Base-by-base conservation (phyloP, 192 early-diverging fungal genomes). In the Lobosporangium transversale region DNA sequence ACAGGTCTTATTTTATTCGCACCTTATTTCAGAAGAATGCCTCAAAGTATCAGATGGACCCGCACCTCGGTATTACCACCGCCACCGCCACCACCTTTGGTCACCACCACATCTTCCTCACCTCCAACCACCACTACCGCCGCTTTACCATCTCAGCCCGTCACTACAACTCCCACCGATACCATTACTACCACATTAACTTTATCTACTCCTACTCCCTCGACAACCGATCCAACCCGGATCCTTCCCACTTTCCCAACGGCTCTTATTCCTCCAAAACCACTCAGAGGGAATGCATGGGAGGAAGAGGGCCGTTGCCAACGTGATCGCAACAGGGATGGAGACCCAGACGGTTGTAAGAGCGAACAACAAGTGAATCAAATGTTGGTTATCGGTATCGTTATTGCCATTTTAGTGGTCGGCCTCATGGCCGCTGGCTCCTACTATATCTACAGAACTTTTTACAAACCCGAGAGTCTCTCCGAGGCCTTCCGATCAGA, bases 261-360 rank as follows among this genome's bases (percentile, higher is more conserved):
- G 7, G 50, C 55, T 10, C 45, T 68, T 1, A 58, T 68, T 29
- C 66, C 66, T 14, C 66, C 66, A 29, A 47, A 68, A 11, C 66
- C 66, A 4, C n/a, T n/a, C n/a, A n/a, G n/a, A n/a, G n/a, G n/a
- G n/a, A n/a, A n/a, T n/a, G n/a, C n/a, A n/a, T n/a, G n/a, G n/a
- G n/a, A 23, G 49, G 20, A 45, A 68, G 55, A 35, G 6, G 37
- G 35, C 35, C 18, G 26, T 30, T 55, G 54, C 55, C 29, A 48
- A n/a, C n/a, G n/a, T 40, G 37, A 14, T 14, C 37, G 37, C 37
- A 40, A 40, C 37, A 40, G 37, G 7, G 40, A 55, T 17, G 17
- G 30, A 0, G 23, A 45, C 9, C 14, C 29, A 1, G 26, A 40
- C 27, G 44, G 33, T 2, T 59, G 66, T 21, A 36, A 53, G 17